Percentiles rank a stretch among this genome's conserved stretches.
These are phyloP conservation scores for Ophiostoma angusticollis DNA, from an alignment of 2,329 filamentous ascomycete genomes.

Conservation along the genomic window DNA sequence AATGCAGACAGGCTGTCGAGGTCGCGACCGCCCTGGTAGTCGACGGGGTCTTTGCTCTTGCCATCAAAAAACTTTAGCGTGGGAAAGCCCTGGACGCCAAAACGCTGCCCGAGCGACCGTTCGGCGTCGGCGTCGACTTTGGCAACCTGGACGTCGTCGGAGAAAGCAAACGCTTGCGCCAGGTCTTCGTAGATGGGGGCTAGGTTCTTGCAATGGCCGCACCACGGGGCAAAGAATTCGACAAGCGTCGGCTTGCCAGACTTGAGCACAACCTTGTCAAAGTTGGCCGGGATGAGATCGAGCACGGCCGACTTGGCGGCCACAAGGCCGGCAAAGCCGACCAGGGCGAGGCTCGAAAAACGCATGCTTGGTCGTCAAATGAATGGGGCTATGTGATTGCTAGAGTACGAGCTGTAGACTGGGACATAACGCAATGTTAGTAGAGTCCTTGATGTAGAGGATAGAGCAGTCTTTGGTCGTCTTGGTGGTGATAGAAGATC, in stretches of 20 bases:
- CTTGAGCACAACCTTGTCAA: slow-evolving; percentile 78
- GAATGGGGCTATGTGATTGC: slow-evolving; percentile 13
- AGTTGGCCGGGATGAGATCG: slow-evolving; percentile 81
- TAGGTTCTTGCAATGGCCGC: slow-evolving; percentile 96
- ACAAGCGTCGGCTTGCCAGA: slow-evolving; percentile 92
- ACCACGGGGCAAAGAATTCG: slow-evolving; percentile 98
- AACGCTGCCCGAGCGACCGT: slow-evolving; percentile 70
- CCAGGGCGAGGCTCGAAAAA: slow-evolving; percentile 47
- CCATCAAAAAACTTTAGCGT: slow-evolving; percentile 98
- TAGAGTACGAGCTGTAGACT: too few species aligned
- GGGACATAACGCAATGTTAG: too few species aligned
- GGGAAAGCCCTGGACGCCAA: slow-evolving; percentile 86
- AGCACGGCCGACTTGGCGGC: slow-evolving; percentile 71
- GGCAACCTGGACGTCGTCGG: slow-evolving; percentile 67
- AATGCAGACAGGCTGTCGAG: slow-evolving; percentile 73
- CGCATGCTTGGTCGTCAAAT: slow-evolving; percentile 47
- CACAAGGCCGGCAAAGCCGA: slow-evolving; percentile 37
- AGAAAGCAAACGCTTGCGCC: slow-evolving; percentile 57
- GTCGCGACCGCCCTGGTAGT: slow-evolving; percentile 80
- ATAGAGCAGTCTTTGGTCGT: too few species aligned
- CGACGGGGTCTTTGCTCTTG: slow-evolving; percentile 70
- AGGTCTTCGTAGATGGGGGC: slow-evolving; percentile 93
- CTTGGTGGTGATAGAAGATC: too few species aligned
- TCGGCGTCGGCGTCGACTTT: slow-evolving; percentile 94
- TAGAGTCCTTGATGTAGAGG: too few species aligned